These are phyloP conservation scores for Mortierella sp. DNA, from an alignment of 371 early-diverging fungal species.

Conservation along the genomic window DNA sequence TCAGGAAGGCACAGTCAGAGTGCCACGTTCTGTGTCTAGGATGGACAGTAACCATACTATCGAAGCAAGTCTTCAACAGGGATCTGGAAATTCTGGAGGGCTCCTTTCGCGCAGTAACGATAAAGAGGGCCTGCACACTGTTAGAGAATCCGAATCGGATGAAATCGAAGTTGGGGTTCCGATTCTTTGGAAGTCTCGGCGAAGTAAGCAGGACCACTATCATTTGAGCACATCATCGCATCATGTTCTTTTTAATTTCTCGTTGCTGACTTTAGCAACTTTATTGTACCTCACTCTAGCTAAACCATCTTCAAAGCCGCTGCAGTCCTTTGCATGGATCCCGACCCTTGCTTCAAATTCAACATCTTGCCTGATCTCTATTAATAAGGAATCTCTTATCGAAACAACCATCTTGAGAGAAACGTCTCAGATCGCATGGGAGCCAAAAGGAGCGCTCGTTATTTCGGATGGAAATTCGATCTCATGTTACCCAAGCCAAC, in stretches of 20 bases:
- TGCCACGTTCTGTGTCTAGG: conserved; percentile 38
- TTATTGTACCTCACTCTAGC: conserved; percentile 34
- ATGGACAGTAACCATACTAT: conserved; percentile 36
- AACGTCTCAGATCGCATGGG: conserved; percentile 69
- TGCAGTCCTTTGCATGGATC: conserved; percentile 73
- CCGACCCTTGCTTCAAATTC: conserved; percentile 54
- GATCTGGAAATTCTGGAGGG: conserved; percentile 21
- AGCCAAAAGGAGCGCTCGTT: conserved; percentile 68
- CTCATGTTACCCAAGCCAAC: conserved; percentile 47
- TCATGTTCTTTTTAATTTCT: background rate
- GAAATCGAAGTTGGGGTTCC: conserved; percentile 61
- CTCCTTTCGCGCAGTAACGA: conserved; percentile 41
- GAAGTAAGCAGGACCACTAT: conserved; percentile 53
- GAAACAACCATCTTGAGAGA: conserved; percentile 70
- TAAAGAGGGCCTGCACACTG: conserved; percentile 35
- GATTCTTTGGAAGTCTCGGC: conserved; percentile 71
- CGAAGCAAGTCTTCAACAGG: conserved; percentile 22
- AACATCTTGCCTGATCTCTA: conserved; percentile 58
- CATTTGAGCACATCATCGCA: background rate
- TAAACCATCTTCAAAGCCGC: conserved; percentile 55
- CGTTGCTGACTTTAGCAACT: background rate
- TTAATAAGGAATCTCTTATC: conserved; percentile 69
- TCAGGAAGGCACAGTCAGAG: conserved; percentile 59
- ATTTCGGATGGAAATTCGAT: conserved; percentile 60
- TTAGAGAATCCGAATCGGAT: conserved; percentile 39